A percentile compares a stretch with the other conserved stretches of the same genome.
These are phyloP conservation scores for Escovopsis sp. DNA, from an alignment of 2,329 filamentous ascomycete genomes.

Conservation along the genomic window DNA sequence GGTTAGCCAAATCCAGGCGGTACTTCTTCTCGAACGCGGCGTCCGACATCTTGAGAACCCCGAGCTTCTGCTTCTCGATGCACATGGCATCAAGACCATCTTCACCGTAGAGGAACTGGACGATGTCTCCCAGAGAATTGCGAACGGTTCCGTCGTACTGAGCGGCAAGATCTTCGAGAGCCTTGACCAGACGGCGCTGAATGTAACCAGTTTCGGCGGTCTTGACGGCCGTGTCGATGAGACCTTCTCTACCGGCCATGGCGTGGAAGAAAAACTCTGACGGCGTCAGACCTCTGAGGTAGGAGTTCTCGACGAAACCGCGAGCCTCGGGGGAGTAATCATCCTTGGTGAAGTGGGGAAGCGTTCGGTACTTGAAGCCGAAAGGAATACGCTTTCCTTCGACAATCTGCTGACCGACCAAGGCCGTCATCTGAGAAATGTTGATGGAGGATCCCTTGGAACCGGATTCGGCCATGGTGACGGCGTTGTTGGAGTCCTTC, in stretches of 20 bases:
- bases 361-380: conserved; percentile 93
- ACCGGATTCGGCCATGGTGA: conserved; percentile 89
- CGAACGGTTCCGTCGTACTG: conserved; percentile 96
- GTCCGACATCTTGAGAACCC: conserved; percentile 70
- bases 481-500: conserved; percentile 92
- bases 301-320: conserved; percentile 98
- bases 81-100: conserved; percentile 87
- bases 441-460: conserved; percentile 99
- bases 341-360: conserved; percentile 98
- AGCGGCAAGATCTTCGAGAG: conserved; percentile 91
- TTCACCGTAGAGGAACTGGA: conserved; percentile 96
- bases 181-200: conserved; percentile 94
- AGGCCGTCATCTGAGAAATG: conserved; percentile 97
- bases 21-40: conserved; percentile 67
- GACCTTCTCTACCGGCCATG: conserved; percentile 99
- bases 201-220: conserved; percentile 99
- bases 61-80: conserved; percentile 86
- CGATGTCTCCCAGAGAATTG: conserved; percentile 89
- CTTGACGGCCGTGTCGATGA: conserved; percentile 98
- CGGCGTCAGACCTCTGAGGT: conserved; percentile 86
- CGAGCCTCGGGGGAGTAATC: conserved; percentile 95
- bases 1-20: conserved; percentile 55
- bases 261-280: conserved; percentile 99
- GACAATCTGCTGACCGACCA: conserved; percentile 95
- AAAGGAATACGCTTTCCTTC: conserved; percentile 98